phyloP scores from a whole-genome alignment of 345 rosid genomes.

The Lumnitzera racemosa region DNA sequence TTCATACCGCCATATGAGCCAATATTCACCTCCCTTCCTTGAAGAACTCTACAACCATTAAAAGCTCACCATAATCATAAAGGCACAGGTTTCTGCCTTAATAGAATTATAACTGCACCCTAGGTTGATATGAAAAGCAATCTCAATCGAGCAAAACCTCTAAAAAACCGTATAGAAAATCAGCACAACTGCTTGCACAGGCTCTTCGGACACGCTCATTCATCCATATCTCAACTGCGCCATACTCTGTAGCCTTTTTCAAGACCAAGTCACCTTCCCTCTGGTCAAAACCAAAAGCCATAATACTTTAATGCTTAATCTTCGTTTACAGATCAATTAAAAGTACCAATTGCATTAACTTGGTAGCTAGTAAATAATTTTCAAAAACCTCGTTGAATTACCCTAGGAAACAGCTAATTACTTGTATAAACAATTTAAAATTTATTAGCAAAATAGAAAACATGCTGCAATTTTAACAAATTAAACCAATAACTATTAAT shows the following conservation, averaged over 20 bases:
- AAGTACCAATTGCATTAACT: background rate
- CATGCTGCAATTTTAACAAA: no score
- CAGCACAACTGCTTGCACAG: constrained; percentile 91
- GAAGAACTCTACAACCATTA: constrained; percentile 54
- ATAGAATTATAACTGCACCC: constrained; percentile 14
- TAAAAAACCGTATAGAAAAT: constrained; percentile 76
- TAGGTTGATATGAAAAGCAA: constrained; percentile 25
- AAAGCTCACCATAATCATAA: no score
- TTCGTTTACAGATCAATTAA: background rate
- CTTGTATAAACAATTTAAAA: no score
- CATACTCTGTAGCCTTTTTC: constrained; percentile 96
- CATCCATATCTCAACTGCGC: constrained; percentile 99
- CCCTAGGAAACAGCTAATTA: no score
- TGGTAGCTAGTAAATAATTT: no score
- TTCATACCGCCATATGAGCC: constrained; percentile 89
- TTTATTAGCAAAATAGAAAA: no score
- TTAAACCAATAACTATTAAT: no score
- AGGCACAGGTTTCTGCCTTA: background rate
- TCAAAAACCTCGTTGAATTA: no score
- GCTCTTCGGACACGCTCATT: constrained; percentile 96
- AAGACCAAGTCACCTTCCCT: constrained; percentile 74
- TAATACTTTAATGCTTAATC: background rate
- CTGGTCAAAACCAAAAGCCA: constrained; percentile 20
- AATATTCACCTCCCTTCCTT: constrained; percentile 74
- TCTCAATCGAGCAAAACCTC: constrained; percentile 53